Evolutionary conservation across 768 basidiomycete genomes (phyloP).

Genomic region (Rhizopogon salebrosus): DNA sequence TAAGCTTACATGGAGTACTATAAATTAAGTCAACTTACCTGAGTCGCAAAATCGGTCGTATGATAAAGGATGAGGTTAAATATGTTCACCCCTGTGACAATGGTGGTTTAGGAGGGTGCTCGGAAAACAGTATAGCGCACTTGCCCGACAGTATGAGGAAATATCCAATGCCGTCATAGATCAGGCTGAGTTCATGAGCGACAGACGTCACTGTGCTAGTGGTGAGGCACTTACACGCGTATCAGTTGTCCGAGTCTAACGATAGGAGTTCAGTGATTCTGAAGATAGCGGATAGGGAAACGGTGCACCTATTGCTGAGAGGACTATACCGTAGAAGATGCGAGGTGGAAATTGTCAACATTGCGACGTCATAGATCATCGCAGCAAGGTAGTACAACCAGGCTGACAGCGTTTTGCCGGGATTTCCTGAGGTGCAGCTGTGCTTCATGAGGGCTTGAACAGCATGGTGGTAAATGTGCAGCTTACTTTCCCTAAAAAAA

Average conservation of each 20-base stretch:
- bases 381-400: slow-evolving; percentile 58
- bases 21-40: slow-evolving; percentile 30
- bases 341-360: slow-evolving; percentile 43
- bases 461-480: not conserved
- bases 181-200: slow-evolving; percentile 40
- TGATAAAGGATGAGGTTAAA: slow-evolving; percentile 49
- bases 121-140: not conserved
- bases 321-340: slow-evolving; percentile 45
- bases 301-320: slow-evolving; percentile 19
- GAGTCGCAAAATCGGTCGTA: slow-evolving; percentile 31
- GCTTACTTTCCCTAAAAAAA: slow-evolving; percentile 32
- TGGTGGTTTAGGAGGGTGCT: not conserved
- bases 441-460: not conserved
- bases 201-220: not conserved
- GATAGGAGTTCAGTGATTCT: not conserved
- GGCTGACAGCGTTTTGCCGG: slow-evolving; percentile 30
- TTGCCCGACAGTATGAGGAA: slow-evolving; percentile 51
- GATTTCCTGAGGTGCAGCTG: slow-evolving; percentile 45
- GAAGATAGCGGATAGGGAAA: not conserved
- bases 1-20: slow-evolving; percentile 4
- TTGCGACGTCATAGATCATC: slow-evolving; percentile 52
- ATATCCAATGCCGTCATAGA: slow-evolving; percentile 64
- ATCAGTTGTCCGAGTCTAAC: slow-evolving; percentile 23
- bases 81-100: slow-evolving; percentile 38
- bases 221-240: slow-evolving; percentile 17